Conservation (phyloP, 352 stramenopile species). For the Globisporangium carolinianum region DNA sequence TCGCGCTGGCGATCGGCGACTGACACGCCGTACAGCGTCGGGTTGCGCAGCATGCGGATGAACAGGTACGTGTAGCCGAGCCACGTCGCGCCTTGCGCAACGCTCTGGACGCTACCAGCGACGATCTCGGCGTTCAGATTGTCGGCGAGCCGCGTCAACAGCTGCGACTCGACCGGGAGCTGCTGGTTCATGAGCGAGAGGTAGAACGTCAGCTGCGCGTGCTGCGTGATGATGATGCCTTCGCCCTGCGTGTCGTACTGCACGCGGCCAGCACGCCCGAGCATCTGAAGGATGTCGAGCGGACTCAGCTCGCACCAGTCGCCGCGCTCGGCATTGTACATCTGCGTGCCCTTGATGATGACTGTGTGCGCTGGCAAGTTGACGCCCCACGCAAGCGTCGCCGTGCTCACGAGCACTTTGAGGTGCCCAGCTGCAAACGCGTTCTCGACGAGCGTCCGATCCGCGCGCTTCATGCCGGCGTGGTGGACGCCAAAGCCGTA, state of each 20-base stretch:
- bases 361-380: slow-evolving; percentile 99
- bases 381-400: slow-evolving; percentile 99
- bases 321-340: slow-evolving; percentile 98
- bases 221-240: slow-evolving; percentile 99
- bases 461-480: slow-evolving; percentile 95
- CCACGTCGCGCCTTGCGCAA: slow-evolving; percentile 96
- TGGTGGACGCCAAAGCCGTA: slow-evolving; percentile 99
- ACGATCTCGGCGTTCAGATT: slow-evolving; percentile 99
- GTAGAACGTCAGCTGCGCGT: slow-evolving; percentile 99
- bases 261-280: slow-evolving; percentile 96
- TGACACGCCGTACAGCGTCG: slow-evolving; percentile 93
- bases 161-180: slow-evolving; percentile 98
- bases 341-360: slow-evolving; percentile 99
- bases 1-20: slow-evolving; percentile 87
- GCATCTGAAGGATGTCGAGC: slow-evolving; percentile 99
- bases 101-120: slow-evolving; percentile 93
- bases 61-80: slow-evolving; percentile 99
- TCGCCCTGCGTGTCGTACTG: slow-evolving; percentile 98
- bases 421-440: slow-evolving; percentile 97
- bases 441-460: slow-evolving; percentile 98
- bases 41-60: slow-evolving; percentile 98
- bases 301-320: slow-evolving; percentile 97
- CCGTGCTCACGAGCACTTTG: slow-evolving; percentile 96
- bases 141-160: slow-evolving; percentile 95
- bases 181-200: slow-evolving; percentile 99